Evolutionary conservation across 2,329 filamentous ascomycete genomes (phyloP).

Genomic region (Truncatella angustata): DNA sequence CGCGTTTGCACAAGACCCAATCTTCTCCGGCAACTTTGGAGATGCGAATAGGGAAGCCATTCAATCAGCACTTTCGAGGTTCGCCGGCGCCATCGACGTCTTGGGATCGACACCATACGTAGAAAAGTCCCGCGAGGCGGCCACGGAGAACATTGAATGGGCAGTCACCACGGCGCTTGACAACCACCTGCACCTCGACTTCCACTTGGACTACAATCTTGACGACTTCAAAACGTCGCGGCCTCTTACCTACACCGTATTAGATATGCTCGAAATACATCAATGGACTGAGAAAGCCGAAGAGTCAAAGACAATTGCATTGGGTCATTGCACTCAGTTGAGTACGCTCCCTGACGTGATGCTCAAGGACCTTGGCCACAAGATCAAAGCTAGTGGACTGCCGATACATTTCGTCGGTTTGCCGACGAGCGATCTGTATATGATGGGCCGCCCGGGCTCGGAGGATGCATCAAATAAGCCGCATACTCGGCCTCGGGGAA

Average conservation of each 20-base stretch:
- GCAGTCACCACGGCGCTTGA: conserved; percentile 53
- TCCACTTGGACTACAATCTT: conserved; percentile 71
- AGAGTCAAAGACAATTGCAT: conserved; percentile 48
- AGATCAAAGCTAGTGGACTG: conserved; percentile 46
- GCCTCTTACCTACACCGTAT: conserved; percentile 52
- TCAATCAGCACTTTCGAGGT: conserved; percentile 25
- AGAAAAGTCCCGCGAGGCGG: conserved; percentile 48
- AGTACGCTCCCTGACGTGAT: conserved; percentile 51
- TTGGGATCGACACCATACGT: conserved; percentile 71
- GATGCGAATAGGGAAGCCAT: conserved; percentile 50
- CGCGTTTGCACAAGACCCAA: conserved; percentile 67
- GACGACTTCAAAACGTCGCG: conserved; percentile 34
- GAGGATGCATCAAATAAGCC: conserved; percentile 8
- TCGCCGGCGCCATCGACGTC: conserved; percentile 47
- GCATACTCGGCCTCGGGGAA: conserved; percentile 48
- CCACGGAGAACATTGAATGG: conserved; percentile 61
- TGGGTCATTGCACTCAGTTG: conserved; percentile 69
- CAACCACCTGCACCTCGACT: conserved; percentile 58
- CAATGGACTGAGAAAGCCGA: conserved; percentile 43
- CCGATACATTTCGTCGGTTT: conserved; percentile 67
- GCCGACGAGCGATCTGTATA: conserved; percentile 70
- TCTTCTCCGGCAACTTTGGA: conserved; percentile 55
- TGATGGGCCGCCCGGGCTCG: conserved; percentile 54
- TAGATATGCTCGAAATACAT: conserved; percentile 46
- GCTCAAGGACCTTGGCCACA: conserved; percentile 45